These are phyloP conservation scores for Erysiphe pisi DNA, from an alignment of 2,329 filamentous ascomycete species.

Conservation along the genomic window DNA sequence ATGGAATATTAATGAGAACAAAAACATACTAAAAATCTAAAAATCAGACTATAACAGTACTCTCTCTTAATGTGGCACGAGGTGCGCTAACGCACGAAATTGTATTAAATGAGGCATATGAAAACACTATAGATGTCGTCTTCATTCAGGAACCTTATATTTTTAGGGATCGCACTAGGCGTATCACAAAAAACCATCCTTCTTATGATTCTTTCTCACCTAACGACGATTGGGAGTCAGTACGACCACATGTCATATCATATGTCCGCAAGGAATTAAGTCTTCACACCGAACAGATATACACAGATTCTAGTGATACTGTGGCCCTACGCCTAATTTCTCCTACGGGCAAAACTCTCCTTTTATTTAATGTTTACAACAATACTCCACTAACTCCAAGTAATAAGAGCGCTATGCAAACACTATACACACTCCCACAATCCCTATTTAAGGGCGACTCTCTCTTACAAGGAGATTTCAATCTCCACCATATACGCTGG, in stretches of 20 bases:
- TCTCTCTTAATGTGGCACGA: too few species aligned
- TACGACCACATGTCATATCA: neutral
- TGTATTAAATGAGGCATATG: neutral
- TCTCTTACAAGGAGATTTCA: neutral
- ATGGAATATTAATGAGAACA: neutral
- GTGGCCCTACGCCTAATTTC: too few species aligned
- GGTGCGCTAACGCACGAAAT: too few species aligned
- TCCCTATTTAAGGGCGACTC: neutral
- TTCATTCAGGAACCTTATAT: constrained; percentile 1
- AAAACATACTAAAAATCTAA: too few species aligned
- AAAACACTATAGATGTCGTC: neutral
- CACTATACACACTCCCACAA: neutral
- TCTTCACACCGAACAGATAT: neutral
- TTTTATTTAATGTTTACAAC: too few species aligned
- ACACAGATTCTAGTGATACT: neutral
- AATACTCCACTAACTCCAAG: too few species aligned
- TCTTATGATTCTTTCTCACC: neutral
- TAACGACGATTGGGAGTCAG: neutral
- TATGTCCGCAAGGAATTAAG: neutral
- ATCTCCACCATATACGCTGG: neutral
- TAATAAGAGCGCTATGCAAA: neutral
- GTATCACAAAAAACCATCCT: neutral
- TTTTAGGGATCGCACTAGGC: neutral
- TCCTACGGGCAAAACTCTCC: too few species aligned
- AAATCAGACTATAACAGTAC: too few species aligned